Conservation (phyloP, 306 rosid genomes). For the Lithocarpus polystachyus region DNA sequence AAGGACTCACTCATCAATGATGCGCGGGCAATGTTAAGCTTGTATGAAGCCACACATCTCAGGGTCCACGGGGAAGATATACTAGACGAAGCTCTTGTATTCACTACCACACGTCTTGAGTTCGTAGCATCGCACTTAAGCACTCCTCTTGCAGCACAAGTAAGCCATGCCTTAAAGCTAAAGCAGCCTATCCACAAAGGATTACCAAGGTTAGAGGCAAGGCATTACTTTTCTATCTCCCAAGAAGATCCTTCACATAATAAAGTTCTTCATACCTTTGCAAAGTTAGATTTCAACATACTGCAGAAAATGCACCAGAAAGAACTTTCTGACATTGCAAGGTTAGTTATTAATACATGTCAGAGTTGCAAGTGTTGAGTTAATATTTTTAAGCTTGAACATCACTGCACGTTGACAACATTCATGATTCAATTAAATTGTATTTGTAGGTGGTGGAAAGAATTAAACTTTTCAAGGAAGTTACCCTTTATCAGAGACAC, state of each 20-base stretch:
- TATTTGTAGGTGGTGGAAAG: conserved; percentile 44
- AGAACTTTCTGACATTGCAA: conserved; percentile 9
- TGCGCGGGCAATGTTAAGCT: neutral
- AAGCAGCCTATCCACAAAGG: conserved; percentile 22
- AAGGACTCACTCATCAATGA: neutral
- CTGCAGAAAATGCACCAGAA: conserved; percentile 24
- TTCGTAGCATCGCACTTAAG: neutral
- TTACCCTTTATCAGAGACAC: conserved; percentile 38
- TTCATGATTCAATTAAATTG: neutral
- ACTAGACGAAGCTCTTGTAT: conserved; percentile 10
- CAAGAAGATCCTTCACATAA: neutral
- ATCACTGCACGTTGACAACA: neutral
- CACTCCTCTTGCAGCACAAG: conserved; percentile 26
- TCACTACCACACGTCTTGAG: neutral
- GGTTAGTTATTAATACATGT: neutral
- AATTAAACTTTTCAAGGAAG: conserved; percentile 11
- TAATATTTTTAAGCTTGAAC: neutral
- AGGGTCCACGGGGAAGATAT: neutral
- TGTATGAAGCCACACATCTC: conserved; percentile 12
- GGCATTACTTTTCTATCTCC: conserved; percentile 10
- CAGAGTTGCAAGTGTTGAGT: neutral
- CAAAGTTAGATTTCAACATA: conserved; percentile 27
- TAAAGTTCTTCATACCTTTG: conserved; percentile 4
- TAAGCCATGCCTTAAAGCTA: conserved; percentile 18
- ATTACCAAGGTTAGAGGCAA: conserved; percentile 12